Evolutionary conservation across 1,139 yeast genomes (phyloP).

Genomic region (Kazachstania sp.): DNA sequence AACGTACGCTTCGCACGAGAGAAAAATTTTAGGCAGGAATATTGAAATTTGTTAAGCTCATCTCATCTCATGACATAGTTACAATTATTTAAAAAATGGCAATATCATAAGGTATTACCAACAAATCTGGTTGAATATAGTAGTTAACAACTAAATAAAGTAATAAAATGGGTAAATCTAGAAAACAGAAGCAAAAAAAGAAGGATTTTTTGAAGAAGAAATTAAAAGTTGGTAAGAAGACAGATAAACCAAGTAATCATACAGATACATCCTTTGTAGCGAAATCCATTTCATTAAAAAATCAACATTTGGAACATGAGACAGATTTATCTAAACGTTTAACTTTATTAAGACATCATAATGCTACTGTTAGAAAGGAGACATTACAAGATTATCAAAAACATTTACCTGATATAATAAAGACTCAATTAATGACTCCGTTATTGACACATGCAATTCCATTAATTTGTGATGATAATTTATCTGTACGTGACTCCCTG

Average conservation of each 20-base stretch:
- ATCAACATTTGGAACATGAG: conserved; percentile 35
- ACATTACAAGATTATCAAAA: conserved; percentile 46
- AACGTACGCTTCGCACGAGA: too few relatives aligned
- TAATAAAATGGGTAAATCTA: conserved; percentile 27
- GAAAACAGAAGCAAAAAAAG: conserved; percentile 30
- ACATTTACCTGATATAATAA: conserved; percentile 38
- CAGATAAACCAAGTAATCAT: conserved; percentile 58
- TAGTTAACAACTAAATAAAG: neutral
- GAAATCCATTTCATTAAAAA: conserved; percentile 57
- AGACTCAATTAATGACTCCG: conserved; percentile 25
- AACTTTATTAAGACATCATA: conserved; percentile 70
- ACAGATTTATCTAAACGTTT: conserved; percentile 50
- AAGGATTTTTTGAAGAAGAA: conserved; percentile 52
- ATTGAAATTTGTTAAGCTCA: neutral
- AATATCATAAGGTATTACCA: too few relatives aligned
- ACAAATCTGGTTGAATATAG: neutral
- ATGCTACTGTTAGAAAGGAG: conserved; percentile 64
- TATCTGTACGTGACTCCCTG: conserved; percentile 55
- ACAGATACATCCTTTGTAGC: conserved; percentile 84
- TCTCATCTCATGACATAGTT: neutral
- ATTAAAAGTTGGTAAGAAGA: conserved; percentile 80
- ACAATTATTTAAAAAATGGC: too few relatives aligned
- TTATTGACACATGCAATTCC: conserved; percentile 26
- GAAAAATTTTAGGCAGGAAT: conserved; percentile 2
- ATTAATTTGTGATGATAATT: conserved; percentile 29